phyloP scores from a whole-genome alignment of 1,284 basidiomycete genomes.

The Leccinum variabile region DNA sequence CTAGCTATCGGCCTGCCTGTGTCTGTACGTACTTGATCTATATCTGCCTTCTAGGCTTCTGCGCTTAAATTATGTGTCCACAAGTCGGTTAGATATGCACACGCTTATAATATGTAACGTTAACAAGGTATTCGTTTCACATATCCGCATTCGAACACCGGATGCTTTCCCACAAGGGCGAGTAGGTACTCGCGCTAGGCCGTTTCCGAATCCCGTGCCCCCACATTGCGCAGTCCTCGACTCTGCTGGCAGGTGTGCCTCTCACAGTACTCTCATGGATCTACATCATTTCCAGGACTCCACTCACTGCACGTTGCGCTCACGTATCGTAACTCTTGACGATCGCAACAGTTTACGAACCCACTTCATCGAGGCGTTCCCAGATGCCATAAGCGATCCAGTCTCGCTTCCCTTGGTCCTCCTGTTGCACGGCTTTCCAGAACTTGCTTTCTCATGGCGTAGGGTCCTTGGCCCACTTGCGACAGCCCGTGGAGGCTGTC shows the following conservation, averaged over 20 bases:
- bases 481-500: conserved; percentile 41
- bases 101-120: neutral
- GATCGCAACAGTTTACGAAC: conserved; percentile 45
- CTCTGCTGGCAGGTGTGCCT: neutral
- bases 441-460: conserved; percentile 64
- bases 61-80: neutral
- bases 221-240: neutral
- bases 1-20: neutral
- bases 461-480: conserved; percentile 53
- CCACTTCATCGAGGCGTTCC: conserved; percentile 52
- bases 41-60: conserved; percentile 1
- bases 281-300: conserved; percentile 6
- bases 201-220: neutral
- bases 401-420: conserved; percentile 46
- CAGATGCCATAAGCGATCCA: conserved; percentile 28
- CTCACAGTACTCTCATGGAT: conserved; percentile 17
- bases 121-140: conserved; percentile 12
- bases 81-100: neutral
- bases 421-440: conserved; percentile 67
- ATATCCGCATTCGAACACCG: conserved; percentile 3
- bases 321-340: conserved; percentile 24
- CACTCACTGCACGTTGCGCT: conserved; percentile 17
- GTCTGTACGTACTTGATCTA: conserved; percentile 18
- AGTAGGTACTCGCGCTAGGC: neutral
- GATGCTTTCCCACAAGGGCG: neutral